A percentile compares a stretch with the other conserved stretches of the same genome.
phyloP scores from a whole-genome alignment of 2,329 filamentous ascomycete species.

The Nothomitra cinnamomea region DNA sequence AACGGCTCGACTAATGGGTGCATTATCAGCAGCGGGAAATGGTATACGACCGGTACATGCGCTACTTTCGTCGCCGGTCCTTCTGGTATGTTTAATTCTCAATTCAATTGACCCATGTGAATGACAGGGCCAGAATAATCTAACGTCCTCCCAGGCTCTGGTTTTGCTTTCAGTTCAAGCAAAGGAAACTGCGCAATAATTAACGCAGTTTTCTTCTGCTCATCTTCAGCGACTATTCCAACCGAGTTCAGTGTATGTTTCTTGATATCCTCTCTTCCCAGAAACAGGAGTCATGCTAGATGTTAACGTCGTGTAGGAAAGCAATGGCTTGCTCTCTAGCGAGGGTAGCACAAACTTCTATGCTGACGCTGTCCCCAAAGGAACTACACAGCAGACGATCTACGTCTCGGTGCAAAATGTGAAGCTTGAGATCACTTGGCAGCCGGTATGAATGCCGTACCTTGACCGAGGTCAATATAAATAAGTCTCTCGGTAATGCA shows the following conservation, averaged over 20 bases:
- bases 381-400: slow-evolving; percentile 27
- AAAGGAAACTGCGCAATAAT: slow-evolving; percentile 42
- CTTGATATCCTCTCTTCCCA: not conserved
- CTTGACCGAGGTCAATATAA: no score
- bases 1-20: slow-evolving; percentile 39
- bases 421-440: not conserved
- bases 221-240: not conserved
- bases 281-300: not conserved
- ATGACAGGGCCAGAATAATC: not conserved
- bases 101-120: not conserved
- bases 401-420: slow-evolving; percentile 15
- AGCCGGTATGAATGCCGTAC: not conserved
- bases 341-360: slow-evolving; percentile 25
- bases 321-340: slow-evolving; percentile 18
- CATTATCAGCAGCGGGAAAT: slow-evolving; percentile 47
- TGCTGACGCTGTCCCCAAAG: slow-evolving; percentile 25
- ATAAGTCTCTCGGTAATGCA: no score
- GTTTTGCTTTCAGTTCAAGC: slow-evolving; percentile 39
- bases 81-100: slow-evolving; percentile 13
- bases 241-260: not conserved
- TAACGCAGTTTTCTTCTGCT: slow-evolving; percentile 37
- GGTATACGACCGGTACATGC: slow-evolving; percentile 51
- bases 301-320: not conserved
- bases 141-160: slow-evolving; percentile 17
- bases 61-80: slow-evolving; percentile 43